These are phyloP conservation scores for Wickerhamiella spandovensis DNA, from an alignment of 805 yeast species.

Conservation along the genomic window DNA sequence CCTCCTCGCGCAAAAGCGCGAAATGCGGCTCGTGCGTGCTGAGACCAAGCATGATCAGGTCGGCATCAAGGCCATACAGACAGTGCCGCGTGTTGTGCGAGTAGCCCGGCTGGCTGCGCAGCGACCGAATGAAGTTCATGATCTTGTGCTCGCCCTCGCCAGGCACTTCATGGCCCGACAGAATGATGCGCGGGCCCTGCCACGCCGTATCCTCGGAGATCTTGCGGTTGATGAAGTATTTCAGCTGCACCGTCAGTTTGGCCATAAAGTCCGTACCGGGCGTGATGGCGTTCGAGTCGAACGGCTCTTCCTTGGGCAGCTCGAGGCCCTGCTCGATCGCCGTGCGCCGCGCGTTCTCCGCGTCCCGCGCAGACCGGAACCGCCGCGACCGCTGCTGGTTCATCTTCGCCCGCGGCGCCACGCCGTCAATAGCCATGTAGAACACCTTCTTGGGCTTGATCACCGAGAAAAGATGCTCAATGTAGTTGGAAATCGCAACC, in stretches of 20 bases:
- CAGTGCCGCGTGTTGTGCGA: constrained; percentile 81
- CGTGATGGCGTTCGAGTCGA: constrained; percentile 85
- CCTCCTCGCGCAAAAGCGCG: constrained; percentile 89
- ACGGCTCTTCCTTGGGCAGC: constrained; percentile 71
- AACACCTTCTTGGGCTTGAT: constrained; percentile 78
- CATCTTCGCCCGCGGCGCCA: constrained; percentile 98
- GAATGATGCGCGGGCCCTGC: constrained; percentile 62
- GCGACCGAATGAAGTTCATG: constrained; percentile 76
- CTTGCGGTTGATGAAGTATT: constrained; percentile 79
- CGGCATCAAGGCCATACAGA: constrained; percentile 93
- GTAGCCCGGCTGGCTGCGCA: constrained; percentile 60
- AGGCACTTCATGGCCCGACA: constrained; percentile 92
- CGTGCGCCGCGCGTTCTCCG: constrained; percentile 62
- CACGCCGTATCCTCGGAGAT: constrained; percentile 76
- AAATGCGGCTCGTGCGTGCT: constrained; percentile 94
- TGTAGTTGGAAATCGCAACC: constrained; percentile 83
- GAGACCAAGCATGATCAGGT: constrained; percentile 83
- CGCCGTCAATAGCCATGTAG: constrained; percentile 97
- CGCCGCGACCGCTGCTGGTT: constrained; percentile 95
- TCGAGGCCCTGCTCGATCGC: constrained; percentile 63
- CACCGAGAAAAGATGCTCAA: constrained; percentile 80
- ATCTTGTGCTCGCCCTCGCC: constrained; percentile 98
- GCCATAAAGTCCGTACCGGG: constrained; percentile 98
- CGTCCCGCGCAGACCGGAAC: constrained; percentile 86
- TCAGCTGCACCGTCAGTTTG: constrained; percentile 63